Evolutionary conservation across 2,329 filamentous ascomycete genomes (phyloP).

Genomic region (Cryphonectria naterciae): DNA sequence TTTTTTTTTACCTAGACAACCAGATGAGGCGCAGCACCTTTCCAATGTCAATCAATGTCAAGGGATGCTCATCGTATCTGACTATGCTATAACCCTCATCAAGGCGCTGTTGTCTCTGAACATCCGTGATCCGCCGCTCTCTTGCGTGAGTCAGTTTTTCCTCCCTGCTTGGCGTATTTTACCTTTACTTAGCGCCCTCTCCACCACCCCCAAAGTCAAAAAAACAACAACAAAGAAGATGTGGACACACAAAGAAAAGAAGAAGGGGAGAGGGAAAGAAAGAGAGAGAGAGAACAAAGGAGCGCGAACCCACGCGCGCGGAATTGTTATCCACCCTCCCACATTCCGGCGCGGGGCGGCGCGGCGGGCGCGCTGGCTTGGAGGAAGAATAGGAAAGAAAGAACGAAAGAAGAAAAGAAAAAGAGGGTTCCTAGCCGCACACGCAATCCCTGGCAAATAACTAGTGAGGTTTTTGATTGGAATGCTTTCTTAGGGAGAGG

Average conservation of each 20-base stretch:
- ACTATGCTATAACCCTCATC: not conserved
- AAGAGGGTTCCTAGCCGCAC: not conserved
- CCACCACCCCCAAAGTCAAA: no score
- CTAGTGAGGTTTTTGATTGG: not conserved
- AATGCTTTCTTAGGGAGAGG: not conserved
- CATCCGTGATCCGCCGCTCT: not conserved
- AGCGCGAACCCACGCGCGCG: not conserved
- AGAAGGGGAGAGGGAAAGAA: no score
- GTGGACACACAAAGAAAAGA: no score
- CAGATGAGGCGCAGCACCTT: not conserved
- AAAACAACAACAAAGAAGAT: no score
- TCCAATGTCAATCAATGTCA: not conserved
- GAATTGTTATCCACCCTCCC: not conserved
- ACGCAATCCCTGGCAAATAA: not conserved
- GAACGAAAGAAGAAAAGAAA: not conserved
- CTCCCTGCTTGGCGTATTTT: not conserved
- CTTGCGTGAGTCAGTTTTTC: not conserved
- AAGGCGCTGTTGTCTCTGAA: not conserved
- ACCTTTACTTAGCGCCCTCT: no score
- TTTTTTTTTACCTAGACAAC: not conserved
- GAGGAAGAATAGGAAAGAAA: no score
- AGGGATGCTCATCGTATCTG: not conserved
- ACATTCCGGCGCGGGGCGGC: not conserved
- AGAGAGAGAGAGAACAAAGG: not conserved
- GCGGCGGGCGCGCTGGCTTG: no score